Base-by-base conservation (phyloP, 2,329 filamentous ascomycete species). In the Intubia oerlemansii region DNA sequence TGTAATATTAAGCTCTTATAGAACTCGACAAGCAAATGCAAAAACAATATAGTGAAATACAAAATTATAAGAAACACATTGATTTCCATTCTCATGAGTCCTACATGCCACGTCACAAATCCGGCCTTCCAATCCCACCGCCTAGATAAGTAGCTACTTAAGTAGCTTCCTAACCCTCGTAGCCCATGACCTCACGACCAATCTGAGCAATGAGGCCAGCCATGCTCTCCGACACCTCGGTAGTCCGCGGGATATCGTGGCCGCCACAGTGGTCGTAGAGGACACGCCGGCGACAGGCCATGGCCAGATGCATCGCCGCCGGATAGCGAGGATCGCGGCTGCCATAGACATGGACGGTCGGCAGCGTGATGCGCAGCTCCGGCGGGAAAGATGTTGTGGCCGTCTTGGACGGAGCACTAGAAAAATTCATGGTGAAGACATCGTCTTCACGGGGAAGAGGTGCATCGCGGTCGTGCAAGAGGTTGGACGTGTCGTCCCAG, bases 181-280 rank as follows among this genome's bases (percentile, higher is more conserved):
- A n/a, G n/a, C n/a, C n/a, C n/a, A n/a, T n/a, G n/a, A n/a, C n/a
- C n/a, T n/a, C n/a, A n/a, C n/a, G n/a, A n/a, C n/a, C n/a, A n/a
- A n/a, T n/a, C n/a, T n/a, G n/a, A n/a, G n/a, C 32, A n/a, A 50
- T 16, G 34, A 51, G 24, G 23, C 31, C 38, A 1, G 46, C 47
- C 17, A 51, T 44, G 16, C 19, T 38, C n/a, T 37, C 16, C 2
- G 45, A 48, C 20, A 49, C 46, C 7, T 39, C 41, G 1, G 41
- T 48, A 25, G 44, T 42, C 33, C 48, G 36, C n/a, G 49, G 49
- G 13, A 52, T 49, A 19, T 52, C 49, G 32, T 52, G 49, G 1
- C 49, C 49, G 5, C 49, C 48, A 4, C 43, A 40, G 24, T 51
- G 49, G 28, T 52, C 49, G 34, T 44, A 52, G 36, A 44, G 38